A percentile compares a stretch with the other conserved stretches of the same genome.
These are phyloP conservation scores for Chloranthus sessilifolius DNA, from an alignment of 164 flowering plant species.

Conservation along the genomic window DNA sequence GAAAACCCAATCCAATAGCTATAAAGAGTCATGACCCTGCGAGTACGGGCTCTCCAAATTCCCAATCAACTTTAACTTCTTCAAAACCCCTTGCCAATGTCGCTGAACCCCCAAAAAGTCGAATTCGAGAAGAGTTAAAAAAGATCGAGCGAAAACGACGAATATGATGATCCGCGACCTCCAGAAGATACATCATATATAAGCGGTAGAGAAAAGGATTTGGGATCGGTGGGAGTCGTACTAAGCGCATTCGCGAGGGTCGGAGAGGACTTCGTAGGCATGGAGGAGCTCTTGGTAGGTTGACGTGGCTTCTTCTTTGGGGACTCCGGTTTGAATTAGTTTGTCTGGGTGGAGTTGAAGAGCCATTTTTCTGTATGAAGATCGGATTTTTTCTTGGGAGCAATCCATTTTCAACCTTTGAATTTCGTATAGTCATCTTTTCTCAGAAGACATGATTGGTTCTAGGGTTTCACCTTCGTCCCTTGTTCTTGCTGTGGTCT, in stretches of 20 bases:
- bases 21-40: conserved; percentile 85
- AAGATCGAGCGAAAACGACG: too few species aligned
- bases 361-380: conserved; percentile 73
- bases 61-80: conserved; percentile 79
- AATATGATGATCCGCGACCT: too few species aligned
- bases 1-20: conserved; percentile 73
- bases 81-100: conserved; percentile 59
- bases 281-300: conserved; percentile 80
- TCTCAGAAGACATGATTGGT: neutral
- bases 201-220: conserved; percentile 58
- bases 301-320: conserved; percentile 69
- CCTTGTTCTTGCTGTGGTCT: too few species aligned
- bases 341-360: conserved; percentile 96
- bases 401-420: conserved; percentile 52
- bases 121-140: conserved; percentile 65
- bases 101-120: conserved; percentile 58
- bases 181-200: neutral
- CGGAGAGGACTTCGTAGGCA: conserved; percentile 94
- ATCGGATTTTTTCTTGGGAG: conserved; percentile 73
- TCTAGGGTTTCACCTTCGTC: neutral
- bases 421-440: conserved; percentile 76
- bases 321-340: conserved; percentile 60
- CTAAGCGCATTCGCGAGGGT: conserved; percentile 84
- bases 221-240: conserved; percentile 96
- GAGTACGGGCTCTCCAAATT: conserved; percentile 59